Evolutionary conservation across 768 basidiomycete species (phyloP).

Genomic region (Mycena floridula): DNA sequence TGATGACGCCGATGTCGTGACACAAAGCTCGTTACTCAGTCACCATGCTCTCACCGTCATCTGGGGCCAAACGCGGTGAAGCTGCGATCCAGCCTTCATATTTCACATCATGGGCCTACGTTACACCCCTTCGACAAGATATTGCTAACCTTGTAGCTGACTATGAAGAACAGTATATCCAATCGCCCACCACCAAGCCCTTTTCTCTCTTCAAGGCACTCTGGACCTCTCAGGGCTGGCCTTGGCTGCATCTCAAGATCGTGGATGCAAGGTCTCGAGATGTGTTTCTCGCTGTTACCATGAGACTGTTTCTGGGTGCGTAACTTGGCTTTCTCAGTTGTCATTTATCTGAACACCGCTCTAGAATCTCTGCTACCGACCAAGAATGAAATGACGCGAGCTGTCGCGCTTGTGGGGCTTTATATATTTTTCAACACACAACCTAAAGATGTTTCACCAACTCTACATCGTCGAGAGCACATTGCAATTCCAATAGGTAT

Average conservation of each 20-base stretch:
- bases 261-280: slow-evolving; percentile 64
- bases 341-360: too few species aligned
- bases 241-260: slow-evolving; percentile 69
- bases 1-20: too few species aligned
- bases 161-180: slow-evolving; percentile 45
- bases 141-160: slow-evolving; percentile 44
- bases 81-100: slow-evolving; percentile 65
- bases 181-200: slow-evolving; percentile 31
- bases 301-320: slow-evolving; percentile 65
- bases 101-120: slow-evolving; percentile 74
- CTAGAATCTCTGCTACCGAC: too few species aligned
- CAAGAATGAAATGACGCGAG: too few species aligned
- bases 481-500: slow-evolving; percentile 58
- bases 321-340: too few species aligned
- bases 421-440: slow-evolving; percentile 71
- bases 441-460: slow-evolving; percentile 46
- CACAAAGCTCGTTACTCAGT: too few species aligned
- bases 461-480: slow-evolving; percentile 42
- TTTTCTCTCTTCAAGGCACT: slow-evolving; percentile 67
- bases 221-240: slow-evolving; percentile 68
- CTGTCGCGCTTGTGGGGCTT: slow-evolving; percentile 58
- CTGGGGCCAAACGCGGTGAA: too few species aligned
- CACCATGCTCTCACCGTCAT: too few species aligned
- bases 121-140: slow-evolving; percentile 59
- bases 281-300: slow-evolving; percentile 50